Conservation (phyloP, 2,329 filamentous ascomycete genomes). For the Diaporthe citrichinensis region DNA sequence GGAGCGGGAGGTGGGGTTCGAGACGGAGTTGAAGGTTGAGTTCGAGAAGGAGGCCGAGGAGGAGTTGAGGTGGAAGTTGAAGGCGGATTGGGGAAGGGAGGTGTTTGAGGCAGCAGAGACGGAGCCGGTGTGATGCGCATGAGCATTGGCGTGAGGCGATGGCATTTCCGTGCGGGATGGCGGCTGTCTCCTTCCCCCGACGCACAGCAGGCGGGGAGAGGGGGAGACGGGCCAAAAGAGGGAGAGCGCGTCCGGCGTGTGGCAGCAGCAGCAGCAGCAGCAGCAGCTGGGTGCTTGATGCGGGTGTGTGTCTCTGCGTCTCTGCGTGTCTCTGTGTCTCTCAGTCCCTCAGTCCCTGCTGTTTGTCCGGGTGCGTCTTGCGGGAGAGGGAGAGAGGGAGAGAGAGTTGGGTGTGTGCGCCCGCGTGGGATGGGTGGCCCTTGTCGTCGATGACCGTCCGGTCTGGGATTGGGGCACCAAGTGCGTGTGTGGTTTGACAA, state of each 20-base stretch:
- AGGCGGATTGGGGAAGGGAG: slow-evolving; percentile 39
- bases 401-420: neutral
- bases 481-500: slow-evolving; percentile 3
- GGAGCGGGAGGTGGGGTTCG: slow-evolving; percentile 37
- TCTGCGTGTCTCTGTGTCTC: neutral
- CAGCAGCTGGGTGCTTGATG: neutral
- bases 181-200: slow-evolving; percentile 39
- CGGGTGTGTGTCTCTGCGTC: neutral
- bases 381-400: neutral
- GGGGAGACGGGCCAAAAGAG: slow-evolving; percentile 32
- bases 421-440: slow-evolving; percentile 20
- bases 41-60: slow-evolving; percentile 30
- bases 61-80: slow-evolving; percentile 40
- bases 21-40: slow-evolving; percentile 15
- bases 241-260: slow-evolving; percentile 12
- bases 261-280: neutral
- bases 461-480: slow-evolving; percentile 14
- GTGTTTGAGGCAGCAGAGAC: slow-evolving; percentile 33
- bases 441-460: slow-evolving; percentile 26
- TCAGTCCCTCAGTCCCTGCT: neutral
- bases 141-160: slow-evolving; percentile 38
- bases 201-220: slow-evolving; percentile 33
- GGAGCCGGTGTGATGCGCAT: slow-evolving; percentile 36
- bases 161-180: slow-evolving; percentile 38
- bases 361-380: neutral